A percentile compares a stretch with the other conserved stretches of the same genome.
phyloP scores from a whole-genome alignment of 2,329 filamentous ascomycete genomes.

The Neonectria neomacrospora region DNA sequence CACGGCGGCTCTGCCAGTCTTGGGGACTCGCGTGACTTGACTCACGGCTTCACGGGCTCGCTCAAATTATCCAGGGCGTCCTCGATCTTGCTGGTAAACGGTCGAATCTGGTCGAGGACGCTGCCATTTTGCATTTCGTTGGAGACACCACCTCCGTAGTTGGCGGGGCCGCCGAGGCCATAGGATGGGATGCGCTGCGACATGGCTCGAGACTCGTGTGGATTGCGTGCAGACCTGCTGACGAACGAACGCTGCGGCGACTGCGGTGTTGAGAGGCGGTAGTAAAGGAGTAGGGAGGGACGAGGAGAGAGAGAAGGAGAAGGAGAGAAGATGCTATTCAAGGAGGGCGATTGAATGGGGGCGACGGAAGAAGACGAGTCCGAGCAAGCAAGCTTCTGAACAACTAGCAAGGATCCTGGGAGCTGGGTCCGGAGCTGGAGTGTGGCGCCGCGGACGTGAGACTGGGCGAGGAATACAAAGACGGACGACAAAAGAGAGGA shows the following conservation, averaged over 20 bases:
- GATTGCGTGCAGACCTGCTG: constrained; percentile 44
- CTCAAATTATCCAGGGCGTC: constrained; percentile 87
- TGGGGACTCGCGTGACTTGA: constrained; percentile 28
- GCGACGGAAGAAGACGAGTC: constrained; percentile 7
- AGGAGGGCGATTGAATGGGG: constrained; percentile 7
- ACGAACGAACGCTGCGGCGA: constrained; percentile 30
- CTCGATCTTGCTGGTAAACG: constrained; percentile 98
- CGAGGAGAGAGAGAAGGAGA: neutral
- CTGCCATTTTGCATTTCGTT: constrained; percentile 66
- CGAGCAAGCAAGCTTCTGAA: constrained; percentile 16
- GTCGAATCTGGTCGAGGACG: constrained; percentile 83
- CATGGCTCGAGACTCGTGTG: constrained; percentile 43
- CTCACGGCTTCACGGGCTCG: constrained; percentile 92
- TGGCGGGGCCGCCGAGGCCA: constrained; percentile 77
- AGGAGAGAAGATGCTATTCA: constrained; percentile 4
- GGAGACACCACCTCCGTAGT: constrained; percentile 72
- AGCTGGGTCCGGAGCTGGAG: constrained; percentile 19
- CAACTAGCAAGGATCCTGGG: constrained; percentile 19
- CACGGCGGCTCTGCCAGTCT: constrained; percentile 10
- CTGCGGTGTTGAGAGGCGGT: constrained; percentile 3
- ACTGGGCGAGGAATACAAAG: constrained; percentile 10
- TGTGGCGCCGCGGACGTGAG: constrained; percentile 12
- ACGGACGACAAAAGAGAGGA: constrained; percentile 24
- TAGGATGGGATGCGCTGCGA: constrained; percentile 77
- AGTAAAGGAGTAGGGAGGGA: constrained; percentile 20